Evolutionary conservation across 2,329 filamentous ascomycete genomes (phyloP), one percentile per base, ranked within the genome.

Genomic region (Epicoccum nigrum): DNA sequence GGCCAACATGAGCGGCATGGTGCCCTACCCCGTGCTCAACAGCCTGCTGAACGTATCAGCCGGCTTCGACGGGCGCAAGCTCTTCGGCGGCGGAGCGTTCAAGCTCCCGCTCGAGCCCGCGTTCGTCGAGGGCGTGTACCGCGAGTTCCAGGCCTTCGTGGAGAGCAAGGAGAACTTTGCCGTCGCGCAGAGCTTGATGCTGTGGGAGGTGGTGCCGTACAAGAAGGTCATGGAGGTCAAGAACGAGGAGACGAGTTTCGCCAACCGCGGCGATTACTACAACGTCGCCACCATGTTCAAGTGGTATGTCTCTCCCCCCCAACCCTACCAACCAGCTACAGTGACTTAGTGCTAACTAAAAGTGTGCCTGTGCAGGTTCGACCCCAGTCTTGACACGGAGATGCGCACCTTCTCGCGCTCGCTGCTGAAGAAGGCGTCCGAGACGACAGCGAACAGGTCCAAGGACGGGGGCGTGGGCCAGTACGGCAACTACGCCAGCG

Each of bases 51-150:
- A 74, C 38, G 48, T 58, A 5, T 46, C 49, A 2, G 53, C 59
- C 1, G 56, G 53, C 13, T 70, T 66, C 39, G 76, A 75, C 1
- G 73, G 71, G 6, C 63, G 74, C 27, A 73, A 72, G 52, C 64
- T 63, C 12, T 74, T 75, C 49, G 70, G 69, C 45, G 72, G 72
- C 13, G 68, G 67, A 0, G 68, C 67, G 2, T 72, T 73, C 53
- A 68, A 69, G 20, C 34, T 69, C 3, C 74, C 74, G 0, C 46
- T 76, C 1, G 47, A 58, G 16, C 21, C 58, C 0, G 33, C 19
- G 0, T 67, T 72, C 19, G 66, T 71, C 7, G 23, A 48, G 23
- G 31, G 27, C 15, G 50, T 47, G 40, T 53, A 48, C 34, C 32
- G 16, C 11, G 44, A 48, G 17, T 53, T 53, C 34, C 50, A 53